These are phyloP conservation scores for Saturnispora silvae DNA, from an alignment of 805 yeast species.

Conservation along the genomic window DNA sequence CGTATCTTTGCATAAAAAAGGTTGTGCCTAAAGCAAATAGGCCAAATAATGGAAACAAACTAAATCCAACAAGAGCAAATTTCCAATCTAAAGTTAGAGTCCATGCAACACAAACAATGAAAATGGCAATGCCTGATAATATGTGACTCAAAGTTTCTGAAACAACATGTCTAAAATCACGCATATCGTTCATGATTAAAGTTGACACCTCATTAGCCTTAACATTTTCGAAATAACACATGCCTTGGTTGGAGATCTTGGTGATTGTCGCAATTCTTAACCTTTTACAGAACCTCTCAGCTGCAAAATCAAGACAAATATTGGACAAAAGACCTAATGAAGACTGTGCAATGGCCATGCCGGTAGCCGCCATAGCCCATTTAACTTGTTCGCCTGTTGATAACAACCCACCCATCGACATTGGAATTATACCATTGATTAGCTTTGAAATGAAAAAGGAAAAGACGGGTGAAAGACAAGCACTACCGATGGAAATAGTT, in stretches of 20 bases:
- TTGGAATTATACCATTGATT: conserved; percentile 50
- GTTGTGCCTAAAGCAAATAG: conserved; percentile 24
- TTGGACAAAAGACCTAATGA: conserved; percentile 39
- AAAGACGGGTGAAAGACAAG: conserved; percentile 64
- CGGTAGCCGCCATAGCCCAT: conserved; percentile 63
- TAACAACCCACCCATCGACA: conserved; percentile 21
- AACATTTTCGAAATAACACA: conserved; percentile 39
- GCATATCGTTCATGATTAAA: conserved; percentile 66
- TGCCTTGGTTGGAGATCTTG: conserved; percentile 39
- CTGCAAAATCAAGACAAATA: conserved; percentile 39
- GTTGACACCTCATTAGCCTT: conserved; percentile 49
- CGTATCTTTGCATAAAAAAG: conserved; percentile 33
- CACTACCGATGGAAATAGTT: conserved; percentile 40
- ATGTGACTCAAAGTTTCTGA: conserved; percentile 50
- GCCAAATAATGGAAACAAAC: conserved; percentile 63
- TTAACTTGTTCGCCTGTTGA: conserved; percentile 27
- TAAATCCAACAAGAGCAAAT: conserved; percentile 68
- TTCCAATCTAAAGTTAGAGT: conserved; percentile 77
- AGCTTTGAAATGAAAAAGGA: conserved; percentile 69
- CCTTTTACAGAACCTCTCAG: conserved; percentile 57
- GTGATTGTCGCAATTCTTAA: conserved; percentile 41
- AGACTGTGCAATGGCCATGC: conserved; percentile 57
- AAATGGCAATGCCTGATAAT: conserved; percentile 42
- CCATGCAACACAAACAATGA: conserved; percentile 63
- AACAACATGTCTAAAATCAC: conserved; percentile 61